Base-by-base conservation (phyloP, 768 basidiomycete species). In the Termitomyces sp. region DNA sequence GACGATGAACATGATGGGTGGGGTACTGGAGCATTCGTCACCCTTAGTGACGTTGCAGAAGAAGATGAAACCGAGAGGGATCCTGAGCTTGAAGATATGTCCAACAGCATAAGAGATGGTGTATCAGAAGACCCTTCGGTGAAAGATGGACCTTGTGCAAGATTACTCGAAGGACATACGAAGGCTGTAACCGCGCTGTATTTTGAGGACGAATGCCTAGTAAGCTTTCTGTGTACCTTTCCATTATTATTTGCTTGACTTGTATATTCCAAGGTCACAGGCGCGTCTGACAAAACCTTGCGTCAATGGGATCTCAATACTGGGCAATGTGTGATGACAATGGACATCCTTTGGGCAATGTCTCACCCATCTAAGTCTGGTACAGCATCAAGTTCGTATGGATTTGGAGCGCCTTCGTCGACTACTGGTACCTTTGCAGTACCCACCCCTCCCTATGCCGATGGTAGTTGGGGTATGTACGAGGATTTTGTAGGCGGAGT, bases 291-390 rank as follows among this genome's bases (percentile, higher is more conserved):
- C 75, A 98, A 98, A 73, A 99, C 97, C 0, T 80, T 99, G 55
- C 91, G 97, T 3, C 96, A 98, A 69, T 99, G 97, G 97, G 97
- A 98, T 68, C 83, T 98, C 54, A 84, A 83, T 20, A 98, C 97
- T 0, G 97, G 96, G 7, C 97, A 98, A 77, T 99, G 97, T 72
- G 88, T 98, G 47, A 88, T 97, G 78, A 96, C 96, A 24, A 99
- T 99, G 97, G 97, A 99, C 71, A 97, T 99, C 62, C 85, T 99
- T 26, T 99, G 97, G 97, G 97, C 96, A 2, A 96, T 98, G 63
- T 94, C 93, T 10, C 96, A 98, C 72, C 86, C 94, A 3, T 79
- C 87, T 40, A 68, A 74, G 26, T 66, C 77, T 11, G 70, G 76
- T 18, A 69, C 65, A 45, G 70, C 72, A 2, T 58, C 80, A 33